Percentiles rank a stretch among this genome's conserved stretches.
Evolutionary conservation across 169 alveolate species (phyloP).

Genomic region (Plasmodium adleri): DNA sequence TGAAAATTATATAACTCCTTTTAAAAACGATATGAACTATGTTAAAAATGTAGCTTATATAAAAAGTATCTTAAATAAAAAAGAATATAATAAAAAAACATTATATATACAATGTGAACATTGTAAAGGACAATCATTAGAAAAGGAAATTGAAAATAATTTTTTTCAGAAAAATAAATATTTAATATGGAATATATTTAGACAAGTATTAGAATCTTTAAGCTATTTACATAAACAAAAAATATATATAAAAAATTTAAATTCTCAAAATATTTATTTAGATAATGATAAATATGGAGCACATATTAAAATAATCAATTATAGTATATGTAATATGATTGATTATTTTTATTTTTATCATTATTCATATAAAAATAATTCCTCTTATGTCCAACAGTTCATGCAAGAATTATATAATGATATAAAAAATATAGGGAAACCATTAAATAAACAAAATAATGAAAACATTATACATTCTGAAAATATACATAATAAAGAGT

Average conservation of each 20-base stretch:
- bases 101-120: constrained; percentile 64
- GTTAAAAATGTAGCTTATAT: constrained; percentile 12
- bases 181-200: constrained; percentile 51
- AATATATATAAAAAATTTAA: constrained; percentile 53
- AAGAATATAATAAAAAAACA: constrained; percentile 19
- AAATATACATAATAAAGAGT: neutral
- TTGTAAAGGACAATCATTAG: constrained; percentile 61
- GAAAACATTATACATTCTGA: neutral
- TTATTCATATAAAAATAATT: constrained; percentile 13
- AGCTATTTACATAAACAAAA: constrained; percentile 50
- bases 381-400: constrained; percentile 12
- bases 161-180: constrained; percentile 66
- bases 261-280: constrained; percentile 40
- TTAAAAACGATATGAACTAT: neutral
- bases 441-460: too few relatives aligned
- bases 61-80: constrained; percentile 19
- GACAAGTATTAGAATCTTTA: constrained; percentile 59
- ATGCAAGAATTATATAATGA: neutral
- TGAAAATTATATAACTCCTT: neutral
- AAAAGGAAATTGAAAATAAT: constrained; percentile 44
- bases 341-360: constrained; percentile 58
- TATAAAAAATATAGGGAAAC: neutral
- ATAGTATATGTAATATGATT: constrained; percentile 44
- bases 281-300: constrained; percentile 56
- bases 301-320: constrained; percentile 58